A percentile compares a stretch with the other conserved stretches of the same genome.
Evolutionary conservation across 331 rosid genomes (phyloP).

Genomic region (Malus hybrid): DNA sequence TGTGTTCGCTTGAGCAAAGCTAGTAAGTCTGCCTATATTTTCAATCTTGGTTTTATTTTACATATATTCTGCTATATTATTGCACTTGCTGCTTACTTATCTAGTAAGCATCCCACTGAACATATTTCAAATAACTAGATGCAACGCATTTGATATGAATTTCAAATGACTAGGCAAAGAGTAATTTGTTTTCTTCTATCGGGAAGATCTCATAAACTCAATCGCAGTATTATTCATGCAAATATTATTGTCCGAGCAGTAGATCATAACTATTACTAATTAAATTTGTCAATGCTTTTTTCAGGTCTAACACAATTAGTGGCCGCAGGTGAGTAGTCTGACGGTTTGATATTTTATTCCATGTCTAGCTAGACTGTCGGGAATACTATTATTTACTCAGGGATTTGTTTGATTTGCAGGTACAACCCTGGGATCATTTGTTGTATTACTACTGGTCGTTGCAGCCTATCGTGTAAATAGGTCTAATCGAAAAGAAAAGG

Average conservation of each 20-base stretch:
- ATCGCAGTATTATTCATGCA: no score
- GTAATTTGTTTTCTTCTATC: not conserved
- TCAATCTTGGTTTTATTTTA: not conserved
- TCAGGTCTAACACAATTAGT: not conserved
- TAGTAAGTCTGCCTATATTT: not conserved
- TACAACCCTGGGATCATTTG: not conserved
- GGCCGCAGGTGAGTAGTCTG: not conserved
- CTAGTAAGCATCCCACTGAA: no score
- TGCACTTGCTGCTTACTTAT: not conserved
- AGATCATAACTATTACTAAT: not conserved
- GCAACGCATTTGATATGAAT: no score
- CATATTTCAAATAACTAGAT: no score
- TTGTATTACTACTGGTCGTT: not conserved
- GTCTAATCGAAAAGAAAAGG: not conserved
- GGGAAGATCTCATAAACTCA: no score
- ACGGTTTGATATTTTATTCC: not conserved
- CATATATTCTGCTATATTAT: not conserved
- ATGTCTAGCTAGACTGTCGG: not conserved
- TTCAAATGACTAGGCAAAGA: no score
- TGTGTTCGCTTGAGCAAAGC: not conserved
- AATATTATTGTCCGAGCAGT: not conserved
- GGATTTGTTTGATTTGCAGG: not conserved
- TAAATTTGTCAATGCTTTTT: not conserved
- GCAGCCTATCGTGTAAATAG: not conserved
- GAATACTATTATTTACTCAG: not conserved